Percentiles rank a stretch among this genome's conserved stretches.
Evolutionary conservation across 306 rosid genomes (phyloP).

Genomic region (Dalbergia cultrata): DNA sequence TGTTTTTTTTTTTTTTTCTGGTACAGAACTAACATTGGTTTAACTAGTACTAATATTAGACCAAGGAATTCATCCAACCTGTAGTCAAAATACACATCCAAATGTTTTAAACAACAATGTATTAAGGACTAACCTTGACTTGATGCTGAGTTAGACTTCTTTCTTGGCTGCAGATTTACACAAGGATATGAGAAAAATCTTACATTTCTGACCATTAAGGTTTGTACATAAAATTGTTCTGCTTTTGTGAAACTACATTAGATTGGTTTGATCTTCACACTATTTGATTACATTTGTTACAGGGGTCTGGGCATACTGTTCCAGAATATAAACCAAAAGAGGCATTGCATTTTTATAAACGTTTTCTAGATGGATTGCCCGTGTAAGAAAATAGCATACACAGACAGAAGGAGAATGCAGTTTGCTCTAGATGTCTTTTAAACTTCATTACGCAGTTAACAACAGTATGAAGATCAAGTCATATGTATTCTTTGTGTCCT

Average conservation of each 20-base stretch:
- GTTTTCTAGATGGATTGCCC: slow-evolving; percentile 61
- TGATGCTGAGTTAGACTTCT: not conserved
- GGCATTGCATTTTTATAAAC: slow-evolving; percentile 64
- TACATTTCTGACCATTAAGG: slow-evolving; percentile 76
- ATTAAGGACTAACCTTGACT: not conserved
- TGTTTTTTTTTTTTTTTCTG: no score
- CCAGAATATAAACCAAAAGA: slow-evolving; percentile 84
- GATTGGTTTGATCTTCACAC: not conserved
- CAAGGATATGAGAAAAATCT: slow-evolving; percentile 70
- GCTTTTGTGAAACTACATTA: not conserved
- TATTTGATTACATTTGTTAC: slow-evolving; percentile 42
- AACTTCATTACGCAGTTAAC: not conserved
- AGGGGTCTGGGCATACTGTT: slow-evolving; percentile 91
- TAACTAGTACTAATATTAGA: not conserved
- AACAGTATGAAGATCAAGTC: not conserved
- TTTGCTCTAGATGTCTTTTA: not conserved
- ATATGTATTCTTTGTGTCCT: not conserved
- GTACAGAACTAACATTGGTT: no score
- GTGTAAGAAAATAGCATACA: slow-evolving; percentile 33
- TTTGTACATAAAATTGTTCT: slow-evolving; percentile 20
- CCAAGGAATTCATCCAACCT: not conserved
- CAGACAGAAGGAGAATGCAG: not conserved
- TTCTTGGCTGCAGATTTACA: slow-evolving; percentile 58
- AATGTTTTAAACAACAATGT: not conserved
- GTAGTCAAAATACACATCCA: not conserved